Percentiles rank a stretch among this genome's conserved stretches.
These are phyloP conservation scores for Rhodotorula sp. DNA, from an alignment of 1,284 basidiomycete species.

Conservation along the genomic window DNA sequence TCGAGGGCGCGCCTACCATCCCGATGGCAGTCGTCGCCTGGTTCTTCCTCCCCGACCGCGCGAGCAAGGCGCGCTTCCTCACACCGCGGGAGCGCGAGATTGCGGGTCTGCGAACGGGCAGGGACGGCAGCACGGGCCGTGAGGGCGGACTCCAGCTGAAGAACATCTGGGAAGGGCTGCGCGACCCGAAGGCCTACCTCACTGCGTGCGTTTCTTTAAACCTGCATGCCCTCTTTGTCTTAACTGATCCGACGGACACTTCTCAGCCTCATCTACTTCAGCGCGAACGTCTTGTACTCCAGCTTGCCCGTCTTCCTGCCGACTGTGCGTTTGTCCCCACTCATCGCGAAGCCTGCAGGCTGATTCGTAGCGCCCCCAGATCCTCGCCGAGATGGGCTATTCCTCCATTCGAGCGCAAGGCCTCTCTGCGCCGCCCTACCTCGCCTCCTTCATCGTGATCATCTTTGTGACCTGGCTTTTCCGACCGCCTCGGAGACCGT, in stretches of 20 bases:
- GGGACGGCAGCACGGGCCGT: conserved; percentile 17
- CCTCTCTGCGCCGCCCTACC: conserved; percentile 32
- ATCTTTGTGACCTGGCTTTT: conserved; percentile 30
- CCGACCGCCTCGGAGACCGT: conserved; percentile 43
- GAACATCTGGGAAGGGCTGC: conserved; percentile 38
- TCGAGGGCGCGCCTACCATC: conserved; percentile 48
- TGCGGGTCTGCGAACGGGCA: conserved; percentile 43
- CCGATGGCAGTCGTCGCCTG: conserved; percentile 43
- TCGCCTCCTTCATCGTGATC: conserved; percentile 45
- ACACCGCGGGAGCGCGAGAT: conserved; percentile 44
- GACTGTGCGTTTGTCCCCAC: conserved; percentile 6
- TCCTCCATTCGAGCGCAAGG: conserved; percentile 33
- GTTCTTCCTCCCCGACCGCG: conserved; percentile 45
- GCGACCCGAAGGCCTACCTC: conserved; percentile 45
- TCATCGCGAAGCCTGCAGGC: too few relatives aligned
- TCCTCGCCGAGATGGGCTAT: conserved; percentile 47
- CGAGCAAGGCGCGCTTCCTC: conserved; percentile 45
- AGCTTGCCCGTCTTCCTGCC: conserved; percentile 48
- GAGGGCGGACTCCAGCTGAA: conserved; percentile 12
- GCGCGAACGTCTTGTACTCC: conserved; percentile 47
- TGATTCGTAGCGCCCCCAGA: too few relatives aligned
- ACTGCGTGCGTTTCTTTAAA: conserved; percentile 7
- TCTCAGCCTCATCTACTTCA: conserved; percentile 42
- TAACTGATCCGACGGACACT: background rate
- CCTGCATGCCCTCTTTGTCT: too few relatives aligned